Evolutionary conservation across 129 eudicot genomes (phyloP).

Genomic region (Pseudognaphalium luteoalbum): DNA sequence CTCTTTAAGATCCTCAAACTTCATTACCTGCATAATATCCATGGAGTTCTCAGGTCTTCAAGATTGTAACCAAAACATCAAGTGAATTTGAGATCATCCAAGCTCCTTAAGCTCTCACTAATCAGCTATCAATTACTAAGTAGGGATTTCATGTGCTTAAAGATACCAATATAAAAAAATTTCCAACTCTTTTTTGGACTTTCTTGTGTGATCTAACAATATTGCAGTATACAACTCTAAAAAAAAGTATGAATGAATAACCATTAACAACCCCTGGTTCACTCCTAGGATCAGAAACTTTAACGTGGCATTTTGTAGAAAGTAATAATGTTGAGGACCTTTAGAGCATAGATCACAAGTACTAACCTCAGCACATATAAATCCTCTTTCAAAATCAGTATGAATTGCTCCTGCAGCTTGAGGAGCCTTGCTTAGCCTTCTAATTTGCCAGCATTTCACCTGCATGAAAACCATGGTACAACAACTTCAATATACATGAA

Average conservation of each 20-base stretch:
- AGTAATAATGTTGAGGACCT: background rate
- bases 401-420: slow-evolving; percentile 99
- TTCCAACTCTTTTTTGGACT: background rate
- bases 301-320: background rate
- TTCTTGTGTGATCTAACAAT: background rate
- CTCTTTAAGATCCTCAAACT: slow-evolving; percentile 96
- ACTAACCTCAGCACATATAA: slow-evolving; percentile 93
- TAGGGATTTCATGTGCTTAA: background rate
- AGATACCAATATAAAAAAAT: background rate
- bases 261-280: background rate
- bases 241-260: background rate
- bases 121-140: background rate
- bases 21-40: slow-evolving; percentile 74
- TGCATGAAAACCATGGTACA: slow-evolving; percentile 23
- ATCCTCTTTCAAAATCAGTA: slow-evolving; percentile 95
- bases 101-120: background rate
- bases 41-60: slow-evolving; percentile 16
- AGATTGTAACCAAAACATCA: background rate
- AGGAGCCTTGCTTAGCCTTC: slow-evolving; percentile 92
- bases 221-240: background rate
- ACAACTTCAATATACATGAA: slow-evolving; percentile 2
- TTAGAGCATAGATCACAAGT: background rate
- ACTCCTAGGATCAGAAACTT: background rate
- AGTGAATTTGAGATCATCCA: background rate
- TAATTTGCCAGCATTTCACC: slow-evolving; percentile 99